Conservation (phyloP, 1,284 basidiomycete genomes). For the Trametes pubescens region DNA sequence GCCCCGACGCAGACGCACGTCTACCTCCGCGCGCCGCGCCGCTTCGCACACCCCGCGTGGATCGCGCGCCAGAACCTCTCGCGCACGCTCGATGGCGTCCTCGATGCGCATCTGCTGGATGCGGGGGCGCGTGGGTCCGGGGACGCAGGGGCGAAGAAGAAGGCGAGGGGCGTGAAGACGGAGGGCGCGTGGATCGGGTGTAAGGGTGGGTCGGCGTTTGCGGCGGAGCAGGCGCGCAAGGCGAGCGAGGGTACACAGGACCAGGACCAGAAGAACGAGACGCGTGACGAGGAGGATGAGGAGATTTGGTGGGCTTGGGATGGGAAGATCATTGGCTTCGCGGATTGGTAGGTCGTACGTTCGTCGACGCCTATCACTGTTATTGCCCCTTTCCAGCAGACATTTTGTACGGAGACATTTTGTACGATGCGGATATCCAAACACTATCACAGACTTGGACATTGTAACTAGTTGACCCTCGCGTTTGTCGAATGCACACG, state of each 20-base stretch:
- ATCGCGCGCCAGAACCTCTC: conserved; percentile 68
- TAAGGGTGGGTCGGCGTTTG: conserved; percentile 32
- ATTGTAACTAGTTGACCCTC: too few species aligned
- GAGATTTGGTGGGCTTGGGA: conserved; percentile 87
- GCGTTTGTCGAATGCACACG: too few species aligned
- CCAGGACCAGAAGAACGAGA: conserved; percentile 4
- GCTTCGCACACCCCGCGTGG: conserved; percentile 78
- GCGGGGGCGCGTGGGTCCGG: conserved; percentile 20
- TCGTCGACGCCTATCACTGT: background rate
- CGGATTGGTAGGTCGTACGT: conserved; percentile 61
- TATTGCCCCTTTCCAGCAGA: too few species aligned
- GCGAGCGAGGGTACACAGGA: background rate
- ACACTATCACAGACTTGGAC: background rate
- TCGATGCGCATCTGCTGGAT: conserved; percentile 51
- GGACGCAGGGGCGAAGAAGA: conserved; percentile 27
- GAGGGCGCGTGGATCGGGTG: conserved; percentile 69
- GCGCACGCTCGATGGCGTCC: conserved; percentile 41
- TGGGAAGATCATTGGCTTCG: conserved; percentile 73
- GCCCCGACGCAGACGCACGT: conserved; percentile 75
- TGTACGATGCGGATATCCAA: background rate
- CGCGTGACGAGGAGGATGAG: conserved; percentile 63
- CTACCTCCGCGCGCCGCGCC: conserved; percentile 72
- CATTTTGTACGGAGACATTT: too few species aligned
- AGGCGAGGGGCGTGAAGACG: conserved; percentile 44
- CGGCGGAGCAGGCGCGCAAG: conserved; percentile 19